Conservation (phyloP, 2,329 filamentous ascomycete species). For the Fusarium tanahbumbuense region DNA sequence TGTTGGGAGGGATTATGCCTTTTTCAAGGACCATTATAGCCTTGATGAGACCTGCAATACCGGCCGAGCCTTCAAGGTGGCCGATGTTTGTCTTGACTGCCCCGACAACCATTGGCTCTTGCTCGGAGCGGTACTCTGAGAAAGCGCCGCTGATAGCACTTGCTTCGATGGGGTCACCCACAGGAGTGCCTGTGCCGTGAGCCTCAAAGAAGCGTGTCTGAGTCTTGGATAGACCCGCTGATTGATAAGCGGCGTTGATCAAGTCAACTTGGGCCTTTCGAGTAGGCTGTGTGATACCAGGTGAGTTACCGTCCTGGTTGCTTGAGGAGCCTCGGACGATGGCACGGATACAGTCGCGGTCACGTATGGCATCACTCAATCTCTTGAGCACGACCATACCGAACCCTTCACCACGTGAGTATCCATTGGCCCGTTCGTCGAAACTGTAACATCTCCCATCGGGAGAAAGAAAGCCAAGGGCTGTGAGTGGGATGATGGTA, state of each 20-base stretch:
- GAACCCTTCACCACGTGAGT: neutral
- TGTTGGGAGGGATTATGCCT: conserved; percentile 1
- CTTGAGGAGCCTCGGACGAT: conserved; percentile 6
- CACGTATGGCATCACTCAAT: conserved; percentile 3
- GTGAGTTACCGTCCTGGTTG: conserved; percentile 4
- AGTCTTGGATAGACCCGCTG: neutral
- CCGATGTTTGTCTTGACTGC: conserved; percentile 10
- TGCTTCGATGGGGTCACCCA: conserved; percentile 6
- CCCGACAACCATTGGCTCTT: conserved; percentile 2
- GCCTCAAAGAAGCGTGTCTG: conserved; percentile 7
- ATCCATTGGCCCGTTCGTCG: conserved; percentile 1
- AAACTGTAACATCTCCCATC: conserved; percentile 10
- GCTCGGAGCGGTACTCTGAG: neutral
- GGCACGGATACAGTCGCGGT: conserved; percentile 8
- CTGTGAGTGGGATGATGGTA: conserved; percentile 8
- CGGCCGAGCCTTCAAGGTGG: neutral
- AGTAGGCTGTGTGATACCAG: conserved; percentile 7
- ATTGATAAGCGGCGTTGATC: neutral
- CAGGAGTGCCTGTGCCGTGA: conserved; percentile 4
- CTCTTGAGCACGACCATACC: conserved; percentile 3
- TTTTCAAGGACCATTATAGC: conserved; percentile 2
- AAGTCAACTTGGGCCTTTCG: conserved; percentile 7
- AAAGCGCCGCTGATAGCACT: conserved; percentile 12
- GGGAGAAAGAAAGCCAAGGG: conserved; percentile 2
- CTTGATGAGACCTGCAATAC: conserved; percentile 9